A percentile compares a stretch with the other conserved stretches of the same genome.
These are phyloP conservation scores for Fraxinus xanthoxyloides DNA, from an alignment of 305 asterid species.

Conservation along the genomic window DNA sequence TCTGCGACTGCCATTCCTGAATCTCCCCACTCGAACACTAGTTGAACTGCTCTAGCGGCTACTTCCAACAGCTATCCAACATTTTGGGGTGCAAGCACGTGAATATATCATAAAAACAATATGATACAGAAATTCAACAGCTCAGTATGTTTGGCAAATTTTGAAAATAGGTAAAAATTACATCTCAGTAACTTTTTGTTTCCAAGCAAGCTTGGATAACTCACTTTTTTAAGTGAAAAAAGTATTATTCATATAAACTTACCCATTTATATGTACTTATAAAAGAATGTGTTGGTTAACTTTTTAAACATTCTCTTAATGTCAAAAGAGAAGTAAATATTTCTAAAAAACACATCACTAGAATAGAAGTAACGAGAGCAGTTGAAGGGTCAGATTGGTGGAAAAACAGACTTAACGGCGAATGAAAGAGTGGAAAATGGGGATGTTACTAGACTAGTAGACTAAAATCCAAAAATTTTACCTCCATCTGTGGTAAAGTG, in stretches of 20 bases:
- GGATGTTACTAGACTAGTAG: neutral
- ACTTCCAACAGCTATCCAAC: constrained; percentile 72
- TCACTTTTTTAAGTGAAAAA: neutral
- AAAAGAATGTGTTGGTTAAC: neutral
- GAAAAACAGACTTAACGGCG: neutral
- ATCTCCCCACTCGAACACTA: constrained; percentile 86
- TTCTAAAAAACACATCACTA: neutral
- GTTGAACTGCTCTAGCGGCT: constrained; percentile 85
- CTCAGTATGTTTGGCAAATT: neutral
- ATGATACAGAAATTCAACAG: neutral
- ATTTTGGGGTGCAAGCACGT: constrained; percentile 19
- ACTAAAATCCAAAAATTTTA: constrained; percentile 22
- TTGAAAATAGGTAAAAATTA: neutral
- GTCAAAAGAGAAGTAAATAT: neutral
- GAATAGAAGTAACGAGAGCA: neutral
- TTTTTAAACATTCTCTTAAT: neutral
- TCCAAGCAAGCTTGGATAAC: neutral
- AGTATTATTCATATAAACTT: neutral
- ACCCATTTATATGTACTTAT: neutral
- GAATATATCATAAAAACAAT: neutral
- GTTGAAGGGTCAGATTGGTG: neutral
- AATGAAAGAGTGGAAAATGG: constrained; percentile 2
- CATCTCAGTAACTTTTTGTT: neutral
- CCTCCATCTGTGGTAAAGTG: constrained; percentile 98
- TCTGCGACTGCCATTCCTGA: constrained; percentile 81